Conservation (phyloP, 352 stramenopile genomes). For the Phytophthora hybrid region DNA sequence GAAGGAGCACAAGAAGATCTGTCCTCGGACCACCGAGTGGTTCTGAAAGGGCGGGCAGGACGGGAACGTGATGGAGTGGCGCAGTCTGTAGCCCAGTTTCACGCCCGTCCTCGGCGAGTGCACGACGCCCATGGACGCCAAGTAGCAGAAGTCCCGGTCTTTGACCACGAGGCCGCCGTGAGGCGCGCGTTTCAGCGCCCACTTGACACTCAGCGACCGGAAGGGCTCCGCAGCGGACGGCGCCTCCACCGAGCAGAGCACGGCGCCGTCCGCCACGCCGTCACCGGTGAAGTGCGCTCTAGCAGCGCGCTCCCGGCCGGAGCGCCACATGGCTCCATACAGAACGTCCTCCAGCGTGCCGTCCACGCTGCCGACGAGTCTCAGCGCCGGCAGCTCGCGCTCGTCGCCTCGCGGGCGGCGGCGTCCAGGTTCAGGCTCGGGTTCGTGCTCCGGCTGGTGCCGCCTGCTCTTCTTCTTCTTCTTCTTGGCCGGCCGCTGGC, state of each 20-base stretch:
- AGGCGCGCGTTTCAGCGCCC: slow-evolving; percentile 49
- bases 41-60: slow-evolving; percentile 57
- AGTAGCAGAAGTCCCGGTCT: slow-evolving; percentile 63
- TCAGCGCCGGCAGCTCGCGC: slow-evolving; percentile 41
- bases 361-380: slow-evolving; percentile 49
- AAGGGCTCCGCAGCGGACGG: slow-evolving; percentile 46
- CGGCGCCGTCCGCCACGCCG: slow-evolving; percentile 49
- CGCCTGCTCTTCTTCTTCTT: slow-evolving; percentile 7
- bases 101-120: slow-evolving; percentile 41
- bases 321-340: slow-evolving; percentile 57
- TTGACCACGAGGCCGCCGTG: slow-evolving; percentile 49
- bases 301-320: slow-evolving; percentile 36
- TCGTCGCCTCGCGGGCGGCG: slow-evolving; percentile 1
- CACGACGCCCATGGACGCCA: slow-evolving; percentile 45
- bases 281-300: slow-evolving; percentile 50
- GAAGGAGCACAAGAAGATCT: slow-evolving; percentile 75
- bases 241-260: slow-evolving; percentile 50
- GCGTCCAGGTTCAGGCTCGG: too few species aligned
- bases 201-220: slow-evolving; percentile 58
- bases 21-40: slow-evolving; percentile 62
- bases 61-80: slow-evolving; percentile 73
- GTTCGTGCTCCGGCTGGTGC: background rate
- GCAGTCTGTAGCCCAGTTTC: slow-evolving; percentile 53
- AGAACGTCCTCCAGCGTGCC: slow-evolving; percentile 54
- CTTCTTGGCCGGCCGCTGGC: slow-evolving; percentile 36